Base-by-base conservation (phyloP, 768 basidiomycete species). In the Sarcodon aspratus region DNA sequence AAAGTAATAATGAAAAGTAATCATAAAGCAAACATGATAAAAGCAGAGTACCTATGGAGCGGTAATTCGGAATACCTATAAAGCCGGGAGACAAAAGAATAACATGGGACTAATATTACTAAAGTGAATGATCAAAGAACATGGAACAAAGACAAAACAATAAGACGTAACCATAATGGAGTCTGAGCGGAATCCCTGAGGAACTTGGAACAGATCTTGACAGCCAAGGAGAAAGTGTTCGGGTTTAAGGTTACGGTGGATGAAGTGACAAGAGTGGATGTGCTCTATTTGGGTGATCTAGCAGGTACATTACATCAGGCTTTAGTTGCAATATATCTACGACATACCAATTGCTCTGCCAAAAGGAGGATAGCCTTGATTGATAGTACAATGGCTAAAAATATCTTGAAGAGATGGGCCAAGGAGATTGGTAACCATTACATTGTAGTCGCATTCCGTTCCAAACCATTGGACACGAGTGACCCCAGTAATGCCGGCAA, bases 211-310 rank as follows among this genome's bases (percentile, higher is more conserved):
- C n/a, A n/a, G n/a, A n/a, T n/a, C n/a, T n/a, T n/a, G n/a, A n/a
- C n/a, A n/a, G 33, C 59, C 61, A 40, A 59, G 50, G 11, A 52
- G 48, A 17, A 58, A 51, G 46, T 59, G 60, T 18, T 53, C 49
- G 7, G 60, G 59, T 40, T 60, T 60, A 44, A 61, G 31, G 44
- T 62, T 58, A n/a, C 60, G 50, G 13, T 21, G 12, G 10, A 62
- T 38, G 10, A 59, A 7, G 3, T 56, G 54, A 7, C 54, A 45
- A 7, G 54, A 53, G 45, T 61, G 58, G 1, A 55, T 35, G 9
- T 33, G 42, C 45, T 62, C 52, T 1, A 61, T 17, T 7, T 46
- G 34, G 6, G 48, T 21, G 2, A 61, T 42, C 57, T 62, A 44
- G n/a, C 8, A 10, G 27, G 15, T 11, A 11, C 17, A 33, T 27